Percentiles rank a stretch among this genome's conserved stretches.
Conservation (phyloP, 768 basidiomycete genomes). For the Filobasidium floriforme region DNA sequence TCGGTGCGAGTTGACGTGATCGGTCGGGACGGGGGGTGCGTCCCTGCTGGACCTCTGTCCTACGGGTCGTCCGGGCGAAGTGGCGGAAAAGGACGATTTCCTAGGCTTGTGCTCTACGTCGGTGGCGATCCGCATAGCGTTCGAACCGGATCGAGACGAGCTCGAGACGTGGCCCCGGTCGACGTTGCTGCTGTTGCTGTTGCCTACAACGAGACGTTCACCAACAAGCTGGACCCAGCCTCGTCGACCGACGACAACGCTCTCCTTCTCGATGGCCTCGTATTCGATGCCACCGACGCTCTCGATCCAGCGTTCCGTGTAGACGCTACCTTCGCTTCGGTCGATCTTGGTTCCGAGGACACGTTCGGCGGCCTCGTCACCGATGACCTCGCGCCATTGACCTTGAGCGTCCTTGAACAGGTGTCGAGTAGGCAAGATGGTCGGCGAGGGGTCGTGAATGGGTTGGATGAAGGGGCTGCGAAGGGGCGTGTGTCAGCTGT, state of each 20-base stretch:
- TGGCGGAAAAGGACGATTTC: neutral
- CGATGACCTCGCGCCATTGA: conserved; percentile 41
- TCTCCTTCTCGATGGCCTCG: conserved; percentile 19
- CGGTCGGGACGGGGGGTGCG: neutral
- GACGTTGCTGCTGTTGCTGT: neutral
- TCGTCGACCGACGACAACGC: conserved; percentile 17
- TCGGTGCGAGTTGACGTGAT: neutral
- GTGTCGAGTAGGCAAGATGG: conserved; percentile 35
- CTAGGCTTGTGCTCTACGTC: neutral
- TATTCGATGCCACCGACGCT: conserved; percentile 22
- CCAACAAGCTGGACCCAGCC: conserved; percentile 24
- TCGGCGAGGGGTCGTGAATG: conserved; percentile 39
- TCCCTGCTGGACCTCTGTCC: neutral
- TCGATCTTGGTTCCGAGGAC: conserved; percentile 33
- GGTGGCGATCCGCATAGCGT: too few relatives aligned
- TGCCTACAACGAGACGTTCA: conserved; percentile 8
- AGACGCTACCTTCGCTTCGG: conserved; percentile 11
- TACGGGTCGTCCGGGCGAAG: conserved; percentile 7
- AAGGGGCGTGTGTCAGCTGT: neutral
- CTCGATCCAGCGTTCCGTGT: conserved; percentile 22
- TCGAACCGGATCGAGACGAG: neutral
- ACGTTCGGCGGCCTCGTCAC: conserved; percentile 39
- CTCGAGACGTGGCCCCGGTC: neutral
- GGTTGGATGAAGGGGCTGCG: conserved; percentile 42
- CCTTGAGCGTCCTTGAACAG: conserved; percentile 33